These are phyloP conservation scores for Neofusicoccum kwambonambiense DNA, from an alignment of 2,329 filamentous ascomycete species.

Conservation along the genomic window DNA sequence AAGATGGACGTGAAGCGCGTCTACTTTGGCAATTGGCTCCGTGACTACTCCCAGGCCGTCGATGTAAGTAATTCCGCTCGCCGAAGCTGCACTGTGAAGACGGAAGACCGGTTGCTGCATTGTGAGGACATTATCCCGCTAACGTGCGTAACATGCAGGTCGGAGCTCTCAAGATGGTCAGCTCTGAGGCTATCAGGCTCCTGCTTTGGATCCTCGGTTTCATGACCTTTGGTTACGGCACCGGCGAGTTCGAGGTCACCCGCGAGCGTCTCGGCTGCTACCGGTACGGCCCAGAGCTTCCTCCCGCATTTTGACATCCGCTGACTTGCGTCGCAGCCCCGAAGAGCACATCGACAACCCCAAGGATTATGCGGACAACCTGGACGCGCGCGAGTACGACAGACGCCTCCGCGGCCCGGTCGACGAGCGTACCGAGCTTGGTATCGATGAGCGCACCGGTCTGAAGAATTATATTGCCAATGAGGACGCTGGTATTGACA, in stretches of 20 bases:
- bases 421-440: slow-evolving; percentile 74
- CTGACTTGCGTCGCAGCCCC: slow-evolving; percentile 38
- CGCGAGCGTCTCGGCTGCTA: slow-evolving; percentile 77
- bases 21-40: slow-evolving; percentile 96
- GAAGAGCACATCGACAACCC: slow-evolving; percentile 80
- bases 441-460: slow-evolving; percentile 64
- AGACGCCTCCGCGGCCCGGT: slow-evolving; percentile 76
- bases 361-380: slow-evolving; percentile 84
- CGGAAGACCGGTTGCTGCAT: background rate
- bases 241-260: slow-evolving; percentile 82
- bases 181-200: slow-evolving; percentile 85
- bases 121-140: background rate
- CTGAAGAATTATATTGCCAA: slow-evolving; percentile 95
- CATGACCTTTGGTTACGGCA: slow-evolving; percentile 81
- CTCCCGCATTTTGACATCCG: background rate
- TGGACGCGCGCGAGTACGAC: slow-evolving; percentile 82
- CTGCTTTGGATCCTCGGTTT: slow-evolving; percentile 87
- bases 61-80: slow-evolving; percentile 52
- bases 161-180: slow-evolving; percentile 86
- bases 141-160: slow-evolving; percentile 38
- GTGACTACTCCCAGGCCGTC: slow-evolving; percentile 90
- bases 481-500: slow-evolving; percentile 74
- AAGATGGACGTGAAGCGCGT: slow-evolving; percentile 85
- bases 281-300: slow-evolving; percentile 41
- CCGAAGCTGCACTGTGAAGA: background rate